Percentiles rank a stretch among this genome's conserved stretches.
Conservation (phyloP, 1,284 basidiomycete species). For the Ustilago xerochloae region DNA sequence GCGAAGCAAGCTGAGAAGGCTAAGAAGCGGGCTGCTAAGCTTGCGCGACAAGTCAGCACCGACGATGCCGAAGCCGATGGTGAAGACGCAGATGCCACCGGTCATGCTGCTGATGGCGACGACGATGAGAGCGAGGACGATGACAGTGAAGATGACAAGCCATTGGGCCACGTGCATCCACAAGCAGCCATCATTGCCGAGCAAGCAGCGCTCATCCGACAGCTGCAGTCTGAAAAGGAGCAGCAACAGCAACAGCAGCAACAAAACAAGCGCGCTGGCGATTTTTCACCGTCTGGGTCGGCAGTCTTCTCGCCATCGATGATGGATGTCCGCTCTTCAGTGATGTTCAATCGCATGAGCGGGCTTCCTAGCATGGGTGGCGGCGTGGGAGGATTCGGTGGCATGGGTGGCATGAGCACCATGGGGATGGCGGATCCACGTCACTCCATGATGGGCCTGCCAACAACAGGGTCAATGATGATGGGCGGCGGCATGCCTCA, state of each 20-base stretch:
- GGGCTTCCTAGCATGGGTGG: conserved; percentile 23
- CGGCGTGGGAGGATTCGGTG: conserved; percentile 6
- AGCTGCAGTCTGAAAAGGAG: conserved; percentile 55
- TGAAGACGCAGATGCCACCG: neutral
- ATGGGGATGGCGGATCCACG: conserved; percentile 30
- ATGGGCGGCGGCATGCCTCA: conserved; percentile 33
- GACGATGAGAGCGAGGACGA: conserved; percentile 11
- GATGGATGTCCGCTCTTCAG: conserved; percentile 23
- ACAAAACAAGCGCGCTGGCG: conserved; percentile 13
- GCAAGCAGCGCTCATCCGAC: conserved; percentile 62
- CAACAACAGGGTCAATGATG: conserved; percentile 21
- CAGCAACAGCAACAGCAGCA: conserved; percentile 40
- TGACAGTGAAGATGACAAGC: conserved; percentile 57
- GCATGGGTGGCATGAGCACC: conserved; percentile 12
- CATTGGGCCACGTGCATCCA: conserved; percentile 59
- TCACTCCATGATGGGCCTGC: conserved; percentile 31
- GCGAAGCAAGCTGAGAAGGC: conserved; percentile 27
- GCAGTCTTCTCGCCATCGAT: conserved; percentile 25
- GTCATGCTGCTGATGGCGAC: neutral
- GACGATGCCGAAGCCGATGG: conserved; percentile 11
- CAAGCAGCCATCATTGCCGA: conserved; percentile 67
- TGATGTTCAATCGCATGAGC: conserved; percentile 32
- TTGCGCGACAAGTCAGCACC: conserved; percentile 17
- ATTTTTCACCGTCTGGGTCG: conserved; percentile 5
- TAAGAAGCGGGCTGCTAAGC: conserved; percentile 24